Percentiles rank a stretch among this genome's conserved stretches.
phyloP scores from a whole-genome alignment of 176 grass and related monocot genomes.

The Cymbopogon citratus region DNA sequence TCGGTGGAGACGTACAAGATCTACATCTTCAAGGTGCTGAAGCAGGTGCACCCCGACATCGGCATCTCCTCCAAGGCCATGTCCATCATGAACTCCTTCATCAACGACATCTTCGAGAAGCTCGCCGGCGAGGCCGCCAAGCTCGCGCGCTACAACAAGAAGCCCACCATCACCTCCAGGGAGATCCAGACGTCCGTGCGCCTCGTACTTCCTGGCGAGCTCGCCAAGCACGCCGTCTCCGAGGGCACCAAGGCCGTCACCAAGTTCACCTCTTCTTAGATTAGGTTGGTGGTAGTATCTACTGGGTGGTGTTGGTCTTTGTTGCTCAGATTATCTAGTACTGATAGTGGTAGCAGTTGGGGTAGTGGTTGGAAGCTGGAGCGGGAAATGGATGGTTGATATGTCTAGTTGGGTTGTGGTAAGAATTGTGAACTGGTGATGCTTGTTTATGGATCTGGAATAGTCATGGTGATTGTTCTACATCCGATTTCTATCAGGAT shows the following conservation, averaged over 20 bases:
- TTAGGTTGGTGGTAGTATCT: too few relatives aligned
- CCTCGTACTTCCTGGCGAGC: constrained; percentile 43
- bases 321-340: too few relatives aligned
- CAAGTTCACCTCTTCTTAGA: constrained; percentile 22
- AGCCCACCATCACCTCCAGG: constrained; percentile 29
- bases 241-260: constrained; percentile 54
- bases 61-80: constrained; percentile 71
- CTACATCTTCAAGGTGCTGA: constrained; percentile 32
- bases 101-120: constrained; percentile 80
- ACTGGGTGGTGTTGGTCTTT: too few relatives aligned
- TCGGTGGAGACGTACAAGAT: constrained; percentile 33
- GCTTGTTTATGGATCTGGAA: too few relatives aligned
- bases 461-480: too few relatives aligned
- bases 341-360: too few relatives aligned
- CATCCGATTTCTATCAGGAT: too few relatives aligned
- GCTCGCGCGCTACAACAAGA: constrained; percentile 72
- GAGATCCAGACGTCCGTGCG: constrained; percentile 38
- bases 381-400: too few relatives aligned
- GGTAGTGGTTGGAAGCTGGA: too few relatives aligned
- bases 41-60: constrained; percentile 32
- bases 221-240: constrained; percentile 49
- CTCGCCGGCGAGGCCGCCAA: constrained; percentile 38
- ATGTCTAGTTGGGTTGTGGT: too few relatives aligned
- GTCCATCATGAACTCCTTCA: constrained; percentile 80
- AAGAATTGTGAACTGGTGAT: too few relatives aligned